These are phyloP conservation scores for Cordyceps fumosorosea DNA, from an alignment of 2,329 filamentous ascomycete species.

Conservation along the genomic window DNA sequence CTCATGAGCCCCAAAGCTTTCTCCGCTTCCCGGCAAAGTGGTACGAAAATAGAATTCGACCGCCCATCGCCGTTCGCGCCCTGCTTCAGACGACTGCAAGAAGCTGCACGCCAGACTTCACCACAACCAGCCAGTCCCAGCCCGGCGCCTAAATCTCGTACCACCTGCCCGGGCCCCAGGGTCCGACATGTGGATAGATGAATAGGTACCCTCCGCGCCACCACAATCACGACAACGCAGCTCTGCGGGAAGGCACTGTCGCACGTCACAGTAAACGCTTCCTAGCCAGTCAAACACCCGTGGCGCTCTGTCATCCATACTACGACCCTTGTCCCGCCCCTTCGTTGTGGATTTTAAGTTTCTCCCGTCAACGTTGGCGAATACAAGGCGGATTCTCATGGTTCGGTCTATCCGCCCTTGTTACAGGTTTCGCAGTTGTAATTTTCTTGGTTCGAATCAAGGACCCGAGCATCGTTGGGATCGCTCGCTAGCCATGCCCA, in stretches of 20 bases:
- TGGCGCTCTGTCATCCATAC: background rate
- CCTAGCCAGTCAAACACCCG: background rate
- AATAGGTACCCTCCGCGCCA: background rate
- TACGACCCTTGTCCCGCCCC: background rate
- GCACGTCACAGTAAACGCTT: background rate
- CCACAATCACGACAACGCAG: no score
- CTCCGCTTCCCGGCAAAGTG: background rate
- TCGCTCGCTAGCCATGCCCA: no score
- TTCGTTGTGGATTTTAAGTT: no score
- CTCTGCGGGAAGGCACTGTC: background rate
- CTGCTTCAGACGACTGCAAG: background rate
- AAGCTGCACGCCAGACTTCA: background rate
- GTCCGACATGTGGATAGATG: background rate
- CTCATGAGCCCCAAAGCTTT: no score
- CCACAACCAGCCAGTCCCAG: constrained; percentile 1
- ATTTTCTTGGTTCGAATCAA: no score
- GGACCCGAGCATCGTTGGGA: no score
- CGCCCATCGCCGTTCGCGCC: background rate
- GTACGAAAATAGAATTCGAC: background rate
- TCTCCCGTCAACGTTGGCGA: background rate
- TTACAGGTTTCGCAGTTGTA: no score
- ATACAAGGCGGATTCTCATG: no score
- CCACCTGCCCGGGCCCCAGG: background rate
- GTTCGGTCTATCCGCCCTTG: no score
- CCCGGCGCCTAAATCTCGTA: constrained; percentile 5